These are phyloP conservation scores for Waltiozyma sp. DNA, from an alignment of 1,139 yeast genomes.

Conservation along the genomic window DNA sequence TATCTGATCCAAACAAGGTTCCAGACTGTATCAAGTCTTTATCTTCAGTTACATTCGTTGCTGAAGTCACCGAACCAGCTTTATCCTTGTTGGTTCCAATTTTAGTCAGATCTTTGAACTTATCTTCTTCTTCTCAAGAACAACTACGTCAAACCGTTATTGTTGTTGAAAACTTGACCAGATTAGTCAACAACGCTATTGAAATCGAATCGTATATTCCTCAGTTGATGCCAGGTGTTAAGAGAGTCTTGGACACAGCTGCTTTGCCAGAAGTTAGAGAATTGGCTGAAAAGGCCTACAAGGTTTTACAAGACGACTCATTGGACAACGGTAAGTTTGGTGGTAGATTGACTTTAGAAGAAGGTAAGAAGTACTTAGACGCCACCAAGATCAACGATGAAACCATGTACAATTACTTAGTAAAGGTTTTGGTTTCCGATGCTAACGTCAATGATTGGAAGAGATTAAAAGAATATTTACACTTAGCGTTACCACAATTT, in stretches of 20 bases:
- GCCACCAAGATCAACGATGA: conserved; percentile 27
- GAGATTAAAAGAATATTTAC: conserved; percentile 48
- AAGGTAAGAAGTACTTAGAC: conserved; percentile 37
- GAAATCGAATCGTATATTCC: conserved; percentile 89
- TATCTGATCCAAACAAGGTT: conserved; percentile 82
- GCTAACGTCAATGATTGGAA: conserved; percentile 91
- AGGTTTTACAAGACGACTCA: conserved; percentile 67
- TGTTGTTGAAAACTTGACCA: conserved; percentile 89
- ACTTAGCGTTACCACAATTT: conserved; percentile 30
- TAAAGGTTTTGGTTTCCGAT: conserved; percentile 49
- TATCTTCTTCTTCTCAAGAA: conserved; percentile 87
- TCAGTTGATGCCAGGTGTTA: conserved; percentile 76
- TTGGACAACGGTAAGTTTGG: conserved; percentile 58
- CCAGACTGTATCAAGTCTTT: conserved; percentile 83
- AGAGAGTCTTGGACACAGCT: conserved; percentile 80
- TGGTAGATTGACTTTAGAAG: conserved; percentile 53
- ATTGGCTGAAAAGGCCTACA: conserved; percentile 75
- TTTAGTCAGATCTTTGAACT: conserved; percentile 78
- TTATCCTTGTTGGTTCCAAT: conserved; percentile 85
- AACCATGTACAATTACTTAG: conserved; percentile 34
- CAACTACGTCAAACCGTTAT: conserved; percentile 94
- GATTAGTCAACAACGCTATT: conserved; percentile 86
- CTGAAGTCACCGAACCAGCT: conserved; percentile 97
- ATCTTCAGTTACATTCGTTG: conserved; percentile 92
- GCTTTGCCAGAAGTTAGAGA: conserved; percentile 96